Percentiles rank a stretch among this genome's conserved stretches.
phyloP scores from a whole-genome alignment of 2,329 filamentous ascomycete genomes.

The Sclerotinia borealis region DNA sequence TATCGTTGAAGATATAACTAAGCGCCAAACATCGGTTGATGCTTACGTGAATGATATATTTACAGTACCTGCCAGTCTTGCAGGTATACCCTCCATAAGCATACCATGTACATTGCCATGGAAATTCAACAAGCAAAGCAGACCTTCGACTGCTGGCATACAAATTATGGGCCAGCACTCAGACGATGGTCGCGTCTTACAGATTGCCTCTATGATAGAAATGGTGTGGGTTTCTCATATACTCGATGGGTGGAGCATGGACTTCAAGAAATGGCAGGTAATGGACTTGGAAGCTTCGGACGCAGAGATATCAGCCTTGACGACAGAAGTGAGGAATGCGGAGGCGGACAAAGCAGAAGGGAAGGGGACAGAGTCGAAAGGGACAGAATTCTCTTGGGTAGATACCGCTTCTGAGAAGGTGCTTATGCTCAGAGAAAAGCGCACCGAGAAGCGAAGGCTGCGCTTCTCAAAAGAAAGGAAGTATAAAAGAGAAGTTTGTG shows the following conservation, averaged over 20 bases:
- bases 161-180: constrained; percentile 80
- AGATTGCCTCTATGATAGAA: constrained; percentile 39
- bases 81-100: constrained; percentile 82
- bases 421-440: neutral
- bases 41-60: constrained; percentile 92
- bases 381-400: neutral
- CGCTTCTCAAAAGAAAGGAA: neutral
- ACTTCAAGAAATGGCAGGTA: neutral
- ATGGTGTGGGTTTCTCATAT: neutral
- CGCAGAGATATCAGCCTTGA: neutral
- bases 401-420: neutral
- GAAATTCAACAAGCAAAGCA: constrained; percentile 27
- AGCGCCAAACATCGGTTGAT: constrained; percentile 52
- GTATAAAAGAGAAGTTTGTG: neutral
- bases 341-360: neutral
- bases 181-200: constrained; percentile 60
- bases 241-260: neutral
- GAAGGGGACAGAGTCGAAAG: neutral
- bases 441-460: neutral
- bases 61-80: constrained; percentile 89
- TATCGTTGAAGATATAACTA: constrained; percentile 49
- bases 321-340: neutral
- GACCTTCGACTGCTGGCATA: constrained; percentile 49
- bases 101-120: constrained; percentile 51
- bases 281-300: neutral